Evolutionary conservation across 192 early-diverging fungal genomes (phyloP).

Genomic region (Umbelopsis ramanniana): DNA sequence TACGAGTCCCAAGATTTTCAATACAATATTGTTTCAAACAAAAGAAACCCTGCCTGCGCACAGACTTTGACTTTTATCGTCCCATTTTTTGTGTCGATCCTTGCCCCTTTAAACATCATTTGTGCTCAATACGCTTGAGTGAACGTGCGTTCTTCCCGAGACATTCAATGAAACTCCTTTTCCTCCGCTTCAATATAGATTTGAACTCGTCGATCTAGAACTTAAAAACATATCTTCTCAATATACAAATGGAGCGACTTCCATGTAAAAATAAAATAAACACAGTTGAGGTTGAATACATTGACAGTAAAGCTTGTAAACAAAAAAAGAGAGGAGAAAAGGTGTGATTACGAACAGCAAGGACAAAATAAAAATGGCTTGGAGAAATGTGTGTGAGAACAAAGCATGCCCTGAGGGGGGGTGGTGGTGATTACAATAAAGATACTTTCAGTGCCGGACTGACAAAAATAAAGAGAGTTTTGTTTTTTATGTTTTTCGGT

Average conservation of each 20-base stretch:
- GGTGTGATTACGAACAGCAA: not conserved
- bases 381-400: not conserved
- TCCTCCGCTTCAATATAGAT: not conserved
- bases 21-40: not conserved
- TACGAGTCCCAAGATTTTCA: not conserved
- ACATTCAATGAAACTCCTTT: not conserved
- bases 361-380: too few relatives aligned
- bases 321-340: not conserved
- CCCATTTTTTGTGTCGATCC: not conserved
- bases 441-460: slow-evolving; percentile 22
- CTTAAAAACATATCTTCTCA: not conserved
- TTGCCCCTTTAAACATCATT: not conserved
- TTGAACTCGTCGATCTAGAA: not conserved
- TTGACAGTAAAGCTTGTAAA: not conserved
- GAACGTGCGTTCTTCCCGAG: too few relatives aligned
- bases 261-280: not conserved
- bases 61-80: slow-evolving; percentile 4
- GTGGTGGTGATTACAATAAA: not conserved
- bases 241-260: not conserved
- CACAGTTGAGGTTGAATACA: not conserved
- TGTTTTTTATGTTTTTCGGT: not conserved
- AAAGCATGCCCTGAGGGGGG: not conserved
- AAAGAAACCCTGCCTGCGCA: not conserved
- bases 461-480: slow-evolving; percentile 12
- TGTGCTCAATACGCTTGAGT: too few relatives aligned